A percentile compares a stretch with the other conserved stretches of the same genome.
phyloP scores from a whole-genome alignment of 805 yeast species.

The Saccharomycopsis oosterbeekiorum region DNA sequence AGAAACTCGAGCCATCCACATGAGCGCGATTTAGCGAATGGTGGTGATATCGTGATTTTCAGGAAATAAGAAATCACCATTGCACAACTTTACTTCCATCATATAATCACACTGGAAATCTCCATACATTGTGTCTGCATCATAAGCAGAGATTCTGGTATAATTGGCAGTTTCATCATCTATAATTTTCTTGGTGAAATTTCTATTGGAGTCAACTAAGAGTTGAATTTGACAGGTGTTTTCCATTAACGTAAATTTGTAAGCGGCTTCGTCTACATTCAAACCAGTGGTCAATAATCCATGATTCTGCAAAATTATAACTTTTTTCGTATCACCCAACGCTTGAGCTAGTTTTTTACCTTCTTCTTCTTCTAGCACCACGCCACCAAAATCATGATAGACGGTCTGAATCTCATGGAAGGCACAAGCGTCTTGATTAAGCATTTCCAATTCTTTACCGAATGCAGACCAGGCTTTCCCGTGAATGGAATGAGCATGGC shows the following conservation, averaged over 20 bases:
- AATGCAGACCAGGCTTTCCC: constrained; percentile 61
- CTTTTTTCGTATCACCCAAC: constrained; percentile 44
- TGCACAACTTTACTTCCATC: constrained; percentile 30
- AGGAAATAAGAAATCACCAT: constrained; percentile 23
- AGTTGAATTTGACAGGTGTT: constrained; percentile 57
- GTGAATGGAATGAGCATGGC: constrained; percentile 56
- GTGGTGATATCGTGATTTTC: constrained; percentile 6
- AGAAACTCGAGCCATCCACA: neutral
- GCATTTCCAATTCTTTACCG: constrained; percentile 63
- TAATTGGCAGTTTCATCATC: constrained; percentile 58
- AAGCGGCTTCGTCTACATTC: constrained; percentile 70
- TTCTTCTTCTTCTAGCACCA: constrained; percentile 58
- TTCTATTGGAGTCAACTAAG: constrained; percentile 44
- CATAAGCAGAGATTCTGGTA: constrained; percentile 49
- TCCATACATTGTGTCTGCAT: constrained; percentile 57
- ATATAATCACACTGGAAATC: constrained; percentile 69
- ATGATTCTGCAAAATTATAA: constrained; percentile 58
- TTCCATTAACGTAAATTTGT: constrained; percentile 53
- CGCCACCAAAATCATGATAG: constrained; percentile 66
- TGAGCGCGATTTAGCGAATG: neutral
- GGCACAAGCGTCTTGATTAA: constrained; percentile 67
- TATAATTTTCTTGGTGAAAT: constrained; percentile 33
- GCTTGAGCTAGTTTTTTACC: constrained; percentile 54
- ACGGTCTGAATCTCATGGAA: constrained; percentile 61
- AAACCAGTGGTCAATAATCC: constrained; percentile 62